Conservation (phyloP, 164 flowering plant genomes). For the Magnolia sinica region DNA sequence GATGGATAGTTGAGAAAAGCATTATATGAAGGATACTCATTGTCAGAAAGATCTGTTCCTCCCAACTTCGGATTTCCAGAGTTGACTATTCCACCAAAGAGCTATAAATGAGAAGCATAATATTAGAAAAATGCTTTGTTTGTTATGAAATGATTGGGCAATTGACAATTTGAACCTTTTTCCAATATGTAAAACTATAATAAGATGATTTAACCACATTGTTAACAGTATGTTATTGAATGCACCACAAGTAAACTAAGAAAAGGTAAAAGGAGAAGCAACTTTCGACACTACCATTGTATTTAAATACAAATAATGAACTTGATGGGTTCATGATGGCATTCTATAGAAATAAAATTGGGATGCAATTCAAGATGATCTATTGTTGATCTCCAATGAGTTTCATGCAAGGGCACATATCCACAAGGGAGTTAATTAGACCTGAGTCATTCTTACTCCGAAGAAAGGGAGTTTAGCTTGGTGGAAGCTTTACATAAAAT, state of each 20-base stretch:
- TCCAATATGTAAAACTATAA: not conserved
- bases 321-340: no score
- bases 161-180: not conserved
- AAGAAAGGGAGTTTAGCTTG: no score
- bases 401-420: no score
- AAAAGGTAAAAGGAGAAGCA: not conserved
- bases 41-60: slow-evolving; percentile 54
- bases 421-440: no score
- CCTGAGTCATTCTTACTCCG: no score
- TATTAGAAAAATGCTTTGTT: not conserved
- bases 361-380: no score
- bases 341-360: no score
- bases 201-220: not conserved
- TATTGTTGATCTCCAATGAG: no score
- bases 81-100: slow-evolving; percentile 92
- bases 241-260: not conserved
- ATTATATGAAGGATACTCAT: slow-evolving; percentile 76
- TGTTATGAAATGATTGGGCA: not conserved
- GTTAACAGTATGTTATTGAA: not conserved
- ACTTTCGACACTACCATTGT: not conserved
- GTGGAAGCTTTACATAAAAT: no score
- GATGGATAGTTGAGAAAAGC: not conserved
- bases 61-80: slow-evolving; percentile 64
- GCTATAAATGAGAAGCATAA: slow-evolving; percentile 31
- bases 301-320: not conserved